These are phyloP conservation scores for Starmerella etchellsii DNA, from an alignment of 805 yeast genomes.

Conservation along the genomic window DNA sequence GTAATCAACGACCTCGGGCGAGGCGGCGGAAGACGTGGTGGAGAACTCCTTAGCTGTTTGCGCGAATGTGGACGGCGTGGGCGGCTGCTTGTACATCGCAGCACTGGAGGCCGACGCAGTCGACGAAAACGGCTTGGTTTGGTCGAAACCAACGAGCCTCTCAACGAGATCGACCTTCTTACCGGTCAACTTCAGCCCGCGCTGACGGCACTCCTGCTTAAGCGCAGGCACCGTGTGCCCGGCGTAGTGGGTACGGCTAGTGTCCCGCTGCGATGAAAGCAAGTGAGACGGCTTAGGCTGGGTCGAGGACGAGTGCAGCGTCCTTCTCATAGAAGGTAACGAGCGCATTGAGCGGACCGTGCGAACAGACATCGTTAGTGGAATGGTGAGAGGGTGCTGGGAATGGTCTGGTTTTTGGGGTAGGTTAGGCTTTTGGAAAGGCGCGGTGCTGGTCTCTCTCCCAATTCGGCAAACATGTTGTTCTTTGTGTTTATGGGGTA, in stretches of 20 bases:
- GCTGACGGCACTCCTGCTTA: constrained; percentile 44
- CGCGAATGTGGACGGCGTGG: not conserved
- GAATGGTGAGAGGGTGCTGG: no score
- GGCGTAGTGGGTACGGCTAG: constrained; percentile 21
- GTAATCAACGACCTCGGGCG: constrained; percentile 4
- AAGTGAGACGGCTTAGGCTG: constrained; percentile 26
- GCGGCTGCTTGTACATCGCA: not conserved
- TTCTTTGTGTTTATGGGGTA: no score
- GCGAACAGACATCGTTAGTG: constrained; percentile 3
- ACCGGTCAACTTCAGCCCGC: constrained; percentile 53
- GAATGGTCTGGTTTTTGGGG: no score
- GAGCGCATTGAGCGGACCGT: constrained; percentile 21
- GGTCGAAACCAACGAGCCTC: constrained; percentile 23
- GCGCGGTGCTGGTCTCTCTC: no score
- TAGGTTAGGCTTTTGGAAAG: no score
- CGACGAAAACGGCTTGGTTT: constrained; percentile 14
- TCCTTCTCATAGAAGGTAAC: constrained; percentile 18
- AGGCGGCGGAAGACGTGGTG: constrained; percentile 6
- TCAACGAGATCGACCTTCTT: constrained; percentile 44
- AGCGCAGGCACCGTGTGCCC: constrained; percentile 42
- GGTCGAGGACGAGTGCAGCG: constrained; percentile 22
- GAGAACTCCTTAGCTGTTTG: constrained; percentile 3
- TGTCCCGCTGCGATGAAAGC: constrained; percentile 17
- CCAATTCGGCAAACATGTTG: no score
- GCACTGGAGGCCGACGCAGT: not conserved